These are phyloP conservation scores for Coemansia sp. DNA, from an alignment of 192 early-diverging fungal species.

Conservation along the genomic window DNA sequence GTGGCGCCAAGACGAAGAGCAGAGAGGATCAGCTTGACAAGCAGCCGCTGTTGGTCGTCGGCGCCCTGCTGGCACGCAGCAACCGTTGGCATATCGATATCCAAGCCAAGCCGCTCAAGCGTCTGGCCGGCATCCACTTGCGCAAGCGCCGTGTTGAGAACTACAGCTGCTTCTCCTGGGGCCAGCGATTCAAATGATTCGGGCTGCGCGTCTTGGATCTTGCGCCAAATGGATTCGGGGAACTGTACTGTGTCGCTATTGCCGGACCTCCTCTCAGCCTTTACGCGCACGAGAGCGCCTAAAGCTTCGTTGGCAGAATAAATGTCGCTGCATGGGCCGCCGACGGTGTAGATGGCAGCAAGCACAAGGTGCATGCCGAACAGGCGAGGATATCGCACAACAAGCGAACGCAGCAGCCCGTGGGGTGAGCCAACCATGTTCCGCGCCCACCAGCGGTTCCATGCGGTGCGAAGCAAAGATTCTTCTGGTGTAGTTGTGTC, in stretches of 20 bases:
- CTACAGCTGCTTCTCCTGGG: not conserved
- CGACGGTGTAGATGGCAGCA: slow-evolving; percentile 16
- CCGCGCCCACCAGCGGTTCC: slow-evolving; percentile 29
- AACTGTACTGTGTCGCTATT: not conserved
- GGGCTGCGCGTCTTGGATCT: not conserved
- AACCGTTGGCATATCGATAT: slow-evolving; percentile 12
- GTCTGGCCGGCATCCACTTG: slow-evolving; percentile 8
- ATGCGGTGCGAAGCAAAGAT: slow-evolving; percentile 9
- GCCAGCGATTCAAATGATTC: slow-evolving; percentile 1
- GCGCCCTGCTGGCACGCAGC: slow-evolving; percentile 14
- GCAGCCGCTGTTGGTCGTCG: slow-evolving; percentile 17
- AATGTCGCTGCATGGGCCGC: slow-evolving; percentile 18
- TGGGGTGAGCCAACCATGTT: slow-evolving; percentile 14
- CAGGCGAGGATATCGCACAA: not conserved
- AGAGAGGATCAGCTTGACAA: slow-evolving; percentile 9
- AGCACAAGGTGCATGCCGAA: slow-evolving; percentile 21
- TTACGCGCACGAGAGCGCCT: not conserved
- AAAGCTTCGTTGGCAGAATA: not conserved
- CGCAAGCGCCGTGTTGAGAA: not conserved
- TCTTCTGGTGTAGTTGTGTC: not conserved
- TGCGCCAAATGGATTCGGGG: not conserved
- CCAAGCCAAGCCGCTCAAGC: slow-evolving; percentile 3
- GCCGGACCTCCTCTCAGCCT: not conserved
- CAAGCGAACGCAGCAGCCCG: not conserved
- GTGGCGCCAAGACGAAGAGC: not conserved